Evolutionary conservation across 768 basidiomycete species (phyloP).

Genomic region (Coprinopsis cinerea): DNA sequence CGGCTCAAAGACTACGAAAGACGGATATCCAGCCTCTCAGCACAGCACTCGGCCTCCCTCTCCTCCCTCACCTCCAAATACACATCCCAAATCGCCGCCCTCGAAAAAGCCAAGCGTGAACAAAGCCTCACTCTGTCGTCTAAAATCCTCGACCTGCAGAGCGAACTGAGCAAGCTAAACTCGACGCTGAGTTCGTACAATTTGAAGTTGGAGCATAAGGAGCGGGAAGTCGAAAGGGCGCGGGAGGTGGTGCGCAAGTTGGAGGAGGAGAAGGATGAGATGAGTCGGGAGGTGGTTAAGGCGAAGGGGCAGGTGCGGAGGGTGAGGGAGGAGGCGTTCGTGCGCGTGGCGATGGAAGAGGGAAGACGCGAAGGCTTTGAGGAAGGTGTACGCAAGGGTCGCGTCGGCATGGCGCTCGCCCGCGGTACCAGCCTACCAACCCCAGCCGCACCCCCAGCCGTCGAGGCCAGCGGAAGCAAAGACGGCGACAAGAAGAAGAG

Average conservation of each 20-base stretch:
- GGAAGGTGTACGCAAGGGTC: constrained; percentile 5
- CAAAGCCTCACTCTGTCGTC: neutral
- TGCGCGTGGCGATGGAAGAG: constrained; percentile 4
- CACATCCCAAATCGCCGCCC: neutral
- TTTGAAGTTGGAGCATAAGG: neutral
- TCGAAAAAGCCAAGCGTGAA: neutral
- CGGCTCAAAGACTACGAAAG: neutral
- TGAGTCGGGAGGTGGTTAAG: neutral
- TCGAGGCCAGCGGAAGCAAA: neutral
- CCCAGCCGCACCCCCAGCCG: too few relatives aligned
- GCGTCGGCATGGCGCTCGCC: neutral
- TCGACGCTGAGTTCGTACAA: neutral
- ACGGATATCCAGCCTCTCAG: neutral
- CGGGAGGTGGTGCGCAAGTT: neutral
- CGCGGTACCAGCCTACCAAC: neutral
- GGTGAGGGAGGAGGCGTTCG: constrained; percentile 4
- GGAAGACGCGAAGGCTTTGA: constrained; percentile 10
- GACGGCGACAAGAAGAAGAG: neutral
- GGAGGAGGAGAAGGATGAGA: neutral
- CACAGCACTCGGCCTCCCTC: neutral
- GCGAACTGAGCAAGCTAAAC: neutral
- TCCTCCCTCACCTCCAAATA: neutral
- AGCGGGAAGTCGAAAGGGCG: neutral
- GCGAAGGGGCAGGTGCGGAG: neutral
- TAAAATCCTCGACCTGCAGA: neutral